These are phyloP conservation scores for Mycena galericulata DNA, from an alignment of 768 basidiomycete species.

Conservation along the genomic window DNA sequence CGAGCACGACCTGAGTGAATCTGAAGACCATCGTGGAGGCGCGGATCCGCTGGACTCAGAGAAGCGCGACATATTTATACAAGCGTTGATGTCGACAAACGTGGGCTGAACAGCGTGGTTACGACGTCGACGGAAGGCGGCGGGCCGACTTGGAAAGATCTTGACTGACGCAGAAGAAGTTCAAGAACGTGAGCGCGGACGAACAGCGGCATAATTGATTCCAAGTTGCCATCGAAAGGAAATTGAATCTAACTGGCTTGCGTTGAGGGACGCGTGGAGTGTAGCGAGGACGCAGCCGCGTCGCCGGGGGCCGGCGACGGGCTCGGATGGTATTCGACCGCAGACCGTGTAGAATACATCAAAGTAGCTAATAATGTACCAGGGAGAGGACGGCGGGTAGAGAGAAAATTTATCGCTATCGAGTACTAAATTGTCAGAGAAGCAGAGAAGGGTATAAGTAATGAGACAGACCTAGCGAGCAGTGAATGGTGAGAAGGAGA, in stretches of 20 bases:
- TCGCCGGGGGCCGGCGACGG: too few relatives aligned
- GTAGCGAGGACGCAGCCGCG: too few relatives aligned
- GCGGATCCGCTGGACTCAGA: neutral
- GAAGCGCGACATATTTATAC: slow-evolving; percentile 10
- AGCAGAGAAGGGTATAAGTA: neutral
- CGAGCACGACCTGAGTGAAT: neutral
- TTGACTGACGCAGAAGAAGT: neutral
- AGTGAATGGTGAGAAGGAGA: neutral
- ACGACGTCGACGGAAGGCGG: too few relatives aligned
- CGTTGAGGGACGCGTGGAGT: too few relatives aligned
- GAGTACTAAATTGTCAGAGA: neutral
- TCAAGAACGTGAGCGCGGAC: neutral
- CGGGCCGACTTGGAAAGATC: neutral
- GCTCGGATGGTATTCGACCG: too few relatives aligned
- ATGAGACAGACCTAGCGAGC: neutral
- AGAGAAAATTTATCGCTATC: neutral
- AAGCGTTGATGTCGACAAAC: slow-evolving; percentile 15
- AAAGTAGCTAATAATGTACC: too few relatives aligned
- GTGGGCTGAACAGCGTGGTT: slow-evolving; percentile 2
- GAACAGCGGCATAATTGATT: too few relatives aligned
- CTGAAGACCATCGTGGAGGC: slow-evolving; percentile 7
- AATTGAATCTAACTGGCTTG: too few relatives aligned
- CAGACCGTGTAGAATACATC: neutral
- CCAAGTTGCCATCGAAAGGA: too few relatives aligned
- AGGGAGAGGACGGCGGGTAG: too few relatives aligned